These are phyloP conservation scores for Suillus subluteus DNA, from an alignment of 768 basidiomycete species.

Conservation along the genomic window DNA sequence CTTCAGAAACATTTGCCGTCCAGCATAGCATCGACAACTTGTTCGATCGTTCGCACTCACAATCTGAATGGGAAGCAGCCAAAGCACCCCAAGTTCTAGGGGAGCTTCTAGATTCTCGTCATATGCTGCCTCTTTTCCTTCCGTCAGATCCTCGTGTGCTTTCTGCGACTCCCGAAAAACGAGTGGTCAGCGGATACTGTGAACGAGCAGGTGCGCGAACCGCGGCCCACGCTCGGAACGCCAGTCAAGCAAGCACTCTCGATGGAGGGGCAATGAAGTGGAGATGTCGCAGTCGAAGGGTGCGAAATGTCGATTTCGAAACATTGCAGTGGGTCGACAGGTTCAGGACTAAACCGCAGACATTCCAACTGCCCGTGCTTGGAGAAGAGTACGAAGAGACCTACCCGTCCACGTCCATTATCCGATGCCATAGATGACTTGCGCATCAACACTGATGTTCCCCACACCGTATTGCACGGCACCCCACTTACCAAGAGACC, in stretches of 20 bases:
- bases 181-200: slow-evolving; percentile 22
- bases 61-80: slow-evolving; percentile 76
- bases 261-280: slow-evolving; percentile 53
- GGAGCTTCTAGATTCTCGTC: slow-evolving; percentile 89
- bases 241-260: slow-evolving; percentile 42
- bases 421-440: slow-evolving; percentile 37
- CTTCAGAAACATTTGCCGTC: slow-evolving; percentile 38
- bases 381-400: slow-evolving; percentile 39
- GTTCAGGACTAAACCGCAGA: slow-evolving; percentile 49
- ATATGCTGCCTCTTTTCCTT: slow-evolving; percentile 88
- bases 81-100: slow-evolving; percentile 82
- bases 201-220: slow-evolving; percentile 17
- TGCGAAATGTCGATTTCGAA: slow-evolving; percentile 63
- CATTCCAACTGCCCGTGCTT: slow-evolving; percentile 49
- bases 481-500: slow-evolving; percentile 73
- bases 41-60: slow-evolving; percentile 70
- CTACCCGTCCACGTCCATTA: slow-evolving; percentile 38
- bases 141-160: slow-evolving; percentile 82
- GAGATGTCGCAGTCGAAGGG: slow-evolving; percentile 58
- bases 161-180: slow-evolving; percentile 64
- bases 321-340: slow-evolving; percentile 77
- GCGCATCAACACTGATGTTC: slow-evolving; percentile 43
- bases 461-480: slow-evolving; percentile 19
- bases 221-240: slow-evolving; percentile 36
- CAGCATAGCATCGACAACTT: slow-evolving; percentile 76